phyloP scores from a whole-genome alignment of 2,329 filamentous ascomycete species.

The Alternaria panax region DNA sequence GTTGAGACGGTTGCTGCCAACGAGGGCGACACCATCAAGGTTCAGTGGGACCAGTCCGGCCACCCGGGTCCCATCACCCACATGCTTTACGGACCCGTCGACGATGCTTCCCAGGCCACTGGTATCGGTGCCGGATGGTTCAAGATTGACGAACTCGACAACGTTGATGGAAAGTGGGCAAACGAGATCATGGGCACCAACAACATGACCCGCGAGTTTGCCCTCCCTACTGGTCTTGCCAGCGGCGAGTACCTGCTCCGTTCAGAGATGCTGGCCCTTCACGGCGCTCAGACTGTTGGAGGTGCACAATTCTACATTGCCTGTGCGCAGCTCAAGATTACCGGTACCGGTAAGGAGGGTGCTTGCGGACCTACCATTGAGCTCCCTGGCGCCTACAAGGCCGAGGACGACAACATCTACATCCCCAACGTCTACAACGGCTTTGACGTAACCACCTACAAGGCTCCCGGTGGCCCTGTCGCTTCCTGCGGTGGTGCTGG shows the following conservation, averaged over 20 bases:
- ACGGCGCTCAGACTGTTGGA: conserved; percentile 46
- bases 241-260: conserved; percentile 53
- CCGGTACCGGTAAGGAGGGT: conserved; percentile 46
- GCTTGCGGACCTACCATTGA: conserved; percentile 49
- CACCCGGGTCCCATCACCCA: conserved; percentile 48
- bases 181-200: conserved; percentile 48
- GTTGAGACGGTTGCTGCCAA: conserved; percentile 39
- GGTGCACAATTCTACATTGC: conserved; percentile 57
- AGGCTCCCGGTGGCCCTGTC: conserved; percentile 39
- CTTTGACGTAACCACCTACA: conserved; percentile 40
- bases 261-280: conserved; percentile 57
- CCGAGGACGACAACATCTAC: conserved; percentile 44
- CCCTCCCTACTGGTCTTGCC: conserved; percentile 51
- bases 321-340: conserved; percentile 52
- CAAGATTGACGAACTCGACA: conserved; percentile 47
- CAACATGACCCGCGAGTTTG: conserved; percentile 49
- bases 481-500: conserved; percentile 36
- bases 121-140: conserved; percentile 47
- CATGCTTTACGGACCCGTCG: conserved; percentile 55
- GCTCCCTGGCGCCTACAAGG: conserved; percentile 52
- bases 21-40: conserved; percentile 44
- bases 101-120: conserved; percentile 58
- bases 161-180: conserved; percentile 41
- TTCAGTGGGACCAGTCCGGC: conserved; percentile 43
- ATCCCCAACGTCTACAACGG: conserved; percentile 49